These are phyloP conservation scores for Brassica hybrid DNA, from an alignment of 441 rosid species.

Conservation along the genomic window DNA sequence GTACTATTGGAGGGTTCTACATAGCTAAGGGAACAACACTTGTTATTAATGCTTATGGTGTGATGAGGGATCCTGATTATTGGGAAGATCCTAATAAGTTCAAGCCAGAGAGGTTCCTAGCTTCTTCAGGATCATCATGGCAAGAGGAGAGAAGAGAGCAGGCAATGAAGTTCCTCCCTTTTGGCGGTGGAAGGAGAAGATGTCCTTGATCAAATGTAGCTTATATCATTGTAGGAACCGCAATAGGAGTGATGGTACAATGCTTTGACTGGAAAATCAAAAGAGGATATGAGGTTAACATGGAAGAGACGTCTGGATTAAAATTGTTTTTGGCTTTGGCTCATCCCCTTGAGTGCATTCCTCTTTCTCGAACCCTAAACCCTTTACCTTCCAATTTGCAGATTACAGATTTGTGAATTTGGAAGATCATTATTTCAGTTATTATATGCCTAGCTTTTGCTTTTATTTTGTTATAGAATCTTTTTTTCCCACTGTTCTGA, in stretches of 20 bases:
- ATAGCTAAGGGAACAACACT: slow-evolving; percentile 34
- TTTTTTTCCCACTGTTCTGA: too few species aligned
- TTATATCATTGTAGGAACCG: background rate
- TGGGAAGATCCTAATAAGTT: slow-evolving; percentile 41
- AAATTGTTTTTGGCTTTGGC: too few species aligned
- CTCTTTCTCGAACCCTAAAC: too few species aligned
- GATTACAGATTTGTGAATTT: too few species aligned
- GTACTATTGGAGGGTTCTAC: slow-evolving; percentile 38
- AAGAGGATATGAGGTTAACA: too few species aligned
- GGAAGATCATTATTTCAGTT: too few species aligned
- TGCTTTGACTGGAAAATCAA: slow-evolving; percentile 20
- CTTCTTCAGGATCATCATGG: background rate
- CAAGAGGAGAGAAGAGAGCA: background rate
- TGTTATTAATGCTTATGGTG: slow-evolving; percentile 7
- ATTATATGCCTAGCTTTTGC: too few species aligned
- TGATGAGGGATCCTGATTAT: slow-evolving; percentile 15
- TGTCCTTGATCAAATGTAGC: slow-evolving; percentile 1
- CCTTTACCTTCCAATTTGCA: too few species aligned
- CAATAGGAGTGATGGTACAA: slow-evolving; percentile 21
- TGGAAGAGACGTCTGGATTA: too few species aligned
- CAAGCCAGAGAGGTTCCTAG: slow-evolving; percentile 50
- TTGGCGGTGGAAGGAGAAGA: slow-evolving; percentile 8
- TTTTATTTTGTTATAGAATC: too few species aligned
- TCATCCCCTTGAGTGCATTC: too few species aligned
- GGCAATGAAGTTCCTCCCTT: background rate